Percentiles rank a stretch among this genome's conserved stretches.
phyloP scores from a whole-genome alignment of 2,329 filamentous ascomycete species.

The Hypoxylon sp. region DNA sequence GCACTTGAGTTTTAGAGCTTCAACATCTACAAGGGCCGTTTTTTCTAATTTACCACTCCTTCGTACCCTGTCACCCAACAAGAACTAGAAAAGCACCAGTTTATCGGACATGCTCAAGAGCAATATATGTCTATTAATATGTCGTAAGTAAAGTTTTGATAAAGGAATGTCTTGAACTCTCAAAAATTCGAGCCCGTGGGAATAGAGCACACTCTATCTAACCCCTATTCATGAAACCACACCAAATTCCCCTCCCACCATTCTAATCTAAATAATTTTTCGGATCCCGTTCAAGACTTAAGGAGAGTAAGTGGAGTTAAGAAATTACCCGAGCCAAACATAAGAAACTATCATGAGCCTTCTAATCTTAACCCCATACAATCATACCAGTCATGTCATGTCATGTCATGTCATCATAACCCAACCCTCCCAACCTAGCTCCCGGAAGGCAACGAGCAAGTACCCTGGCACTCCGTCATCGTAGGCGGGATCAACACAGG shows the following conservation, averaged over 20 bases:
- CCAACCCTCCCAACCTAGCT: background rate
- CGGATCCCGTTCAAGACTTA: background rate
- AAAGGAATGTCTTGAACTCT: background rate
- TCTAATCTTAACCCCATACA: background rate
- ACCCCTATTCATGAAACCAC: background rate
- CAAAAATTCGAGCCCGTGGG: background rate
- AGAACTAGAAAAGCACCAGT: too few relatives aligned
- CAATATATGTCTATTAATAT: background rate
- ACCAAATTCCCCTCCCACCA: background rate
- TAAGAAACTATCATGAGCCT: background rate
- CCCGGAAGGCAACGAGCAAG: slow-evolving; percentile 19
- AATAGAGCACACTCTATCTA: background rate
- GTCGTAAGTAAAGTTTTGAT: background rate
- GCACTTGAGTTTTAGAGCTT: too few relatives aligned
- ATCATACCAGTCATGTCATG: background rate
- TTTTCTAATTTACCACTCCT: too few relatives aligned
- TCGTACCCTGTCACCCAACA: background rate
- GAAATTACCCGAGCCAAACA: background rate
- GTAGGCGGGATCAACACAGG: slow-evolving; percentile 17
- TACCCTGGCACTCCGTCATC: slow-evolving; percentile 35
- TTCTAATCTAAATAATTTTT: background rate
- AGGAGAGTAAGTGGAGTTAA: background rate
- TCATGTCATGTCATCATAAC: background rate
- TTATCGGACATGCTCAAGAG: background rate
- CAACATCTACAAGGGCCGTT: too few relatives aligned